Evolutionary conservation across 2,329 filamentous ascomycete genomes (phyloP).

Genomic region (Pseudogymnoascus sp.): DNA sequence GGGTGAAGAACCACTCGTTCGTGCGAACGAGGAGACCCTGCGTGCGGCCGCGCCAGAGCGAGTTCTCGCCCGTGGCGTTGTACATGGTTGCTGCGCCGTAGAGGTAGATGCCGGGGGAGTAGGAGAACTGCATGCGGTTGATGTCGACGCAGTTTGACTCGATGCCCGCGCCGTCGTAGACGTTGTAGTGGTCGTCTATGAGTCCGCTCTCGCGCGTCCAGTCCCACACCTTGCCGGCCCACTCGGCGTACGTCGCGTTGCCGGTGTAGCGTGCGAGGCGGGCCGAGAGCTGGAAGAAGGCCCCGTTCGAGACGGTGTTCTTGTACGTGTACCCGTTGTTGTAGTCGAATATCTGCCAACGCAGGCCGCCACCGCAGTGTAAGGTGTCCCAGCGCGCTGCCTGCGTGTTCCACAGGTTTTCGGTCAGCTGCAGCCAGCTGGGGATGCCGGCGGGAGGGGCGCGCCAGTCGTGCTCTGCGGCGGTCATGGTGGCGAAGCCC

Average conservation of each 20-base stretch:
- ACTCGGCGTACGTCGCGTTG: slow-evolving; percentile 56
- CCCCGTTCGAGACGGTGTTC: slow-evolving; percentile 72
- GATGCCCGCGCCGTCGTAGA: slow-evolving; percentile 56
- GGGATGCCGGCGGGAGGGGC: slow-evolving; percentile 41
- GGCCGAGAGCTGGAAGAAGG: slow-evolving; percentile 74
- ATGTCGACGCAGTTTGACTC: slow-evolving; percentile 41
- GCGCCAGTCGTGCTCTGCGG: slow-evolving; percentile 60
- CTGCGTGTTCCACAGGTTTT: slow-evolving; percentile 67
- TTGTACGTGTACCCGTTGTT: slow-evolving; percentile 80
- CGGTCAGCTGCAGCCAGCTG: slow-evolving; percentile 57
- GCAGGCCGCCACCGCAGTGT: slow-evolving; percentile 62
- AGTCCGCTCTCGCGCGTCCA: slow-evolving; percentile 53
- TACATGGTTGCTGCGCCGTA: slow-evolving; percentile 57
- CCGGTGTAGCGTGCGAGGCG: slow-evolving; percentile 63
- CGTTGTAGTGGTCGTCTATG: slow-evolving; percentile 44
- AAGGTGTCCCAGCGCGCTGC: slow-evolving; percentile 61
- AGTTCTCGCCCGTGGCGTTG: slow-evolving; percentile 46
- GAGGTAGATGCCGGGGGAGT: slow-evolving; percentile 57
- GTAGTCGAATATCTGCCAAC: slow-evolving; percentile 72
- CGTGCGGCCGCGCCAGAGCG: slow-evolving; percentile 46
- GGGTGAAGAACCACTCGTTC: slow-evolving; percentile 42
- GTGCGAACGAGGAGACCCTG: slow-evolving; percentile 44
- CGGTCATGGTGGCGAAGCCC: slow-evolving; percentile 59
- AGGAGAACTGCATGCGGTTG: slow-evolving; percentile 53
- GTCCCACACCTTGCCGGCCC: slow-evolving; percentile 59